Conservation (phyloP, 108 stramenopile species). For the Aurantiochytrium sp. region DNA sequence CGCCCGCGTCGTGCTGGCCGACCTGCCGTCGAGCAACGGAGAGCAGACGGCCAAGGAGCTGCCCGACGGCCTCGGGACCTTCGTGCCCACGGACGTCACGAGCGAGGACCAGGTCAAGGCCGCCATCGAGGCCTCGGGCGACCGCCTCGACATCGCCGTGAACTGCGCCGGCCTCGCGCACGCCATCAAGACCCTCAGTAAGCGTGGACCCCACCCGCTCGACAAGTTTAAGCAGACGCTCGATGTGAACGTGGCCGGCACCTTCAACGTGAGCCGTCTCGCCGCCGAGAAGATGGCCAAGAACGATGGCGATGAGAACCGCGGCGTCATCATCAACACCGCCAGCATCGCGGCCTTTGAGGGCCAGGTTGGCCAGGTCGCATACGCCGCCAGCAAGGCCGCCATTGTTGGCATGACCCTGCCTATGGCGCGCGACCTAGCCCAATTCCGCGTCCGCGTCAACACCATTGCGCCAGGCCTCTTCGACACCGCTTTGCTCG, state of each 20-base stretch:
- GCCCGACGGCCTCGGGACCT: slow-evolving; percentile 37
- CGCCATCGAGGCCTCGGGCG: not conserved
- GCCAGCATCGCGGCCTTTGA: slow-evolving; percentile 88
- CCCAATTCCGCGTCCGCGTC: slow-evolving; percentile 72
- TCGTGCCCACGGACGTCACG: slow-evolving; percentile 67
- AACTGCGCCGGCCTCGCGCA: slow-evolving; percentile 88
- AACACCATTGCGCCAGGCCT: slow-evolving; percentile 88
- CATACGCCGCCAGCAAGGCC: slow-evolving; percentile 85
- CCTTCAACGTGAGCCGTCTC: slow-evolving; percentile 86
- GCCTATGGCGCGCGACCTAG: slow-evolving; percentile 83
- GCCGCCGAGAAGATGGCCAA: slow-evolving; percentile 76
- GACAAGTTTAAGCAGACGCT: slow-evolving; percentile 64
- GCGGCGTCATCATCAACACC: slow-evolving; percentile 86
- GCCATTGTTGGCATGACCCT: slow-evolving; percentile 76
- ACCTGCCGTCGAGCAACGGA: slow-evolving; percentile 51
- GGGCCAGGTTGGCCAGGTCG: slow-evolving; percentile 84
- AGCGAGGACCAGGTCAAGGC: slow-evolving; percentile 42
- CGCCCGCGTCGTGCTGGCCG: slow-evolving; percentile 73
- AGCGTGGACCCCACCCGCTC: slow-evolving; percentile 51
- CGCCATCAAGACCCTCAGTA: slow-evolving; percentile 68
- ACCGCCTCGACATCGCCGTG: slow-evolving; percentile 70
- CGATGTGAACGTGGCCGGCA: slow-evolving; percentile 78
- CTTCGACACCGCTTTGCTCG: slow-evolving; percentile 83
- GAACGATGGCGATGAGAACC: slow-evolving; percentile 54
- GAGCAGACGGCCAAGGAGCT: slow-evolving; percentile 52